These are phyloP conservation scores for Climacium dendroides DNA, from an alignment of 225 moss, liverwort and hornwort genomes.

Conservation along the genomic window DNA sequence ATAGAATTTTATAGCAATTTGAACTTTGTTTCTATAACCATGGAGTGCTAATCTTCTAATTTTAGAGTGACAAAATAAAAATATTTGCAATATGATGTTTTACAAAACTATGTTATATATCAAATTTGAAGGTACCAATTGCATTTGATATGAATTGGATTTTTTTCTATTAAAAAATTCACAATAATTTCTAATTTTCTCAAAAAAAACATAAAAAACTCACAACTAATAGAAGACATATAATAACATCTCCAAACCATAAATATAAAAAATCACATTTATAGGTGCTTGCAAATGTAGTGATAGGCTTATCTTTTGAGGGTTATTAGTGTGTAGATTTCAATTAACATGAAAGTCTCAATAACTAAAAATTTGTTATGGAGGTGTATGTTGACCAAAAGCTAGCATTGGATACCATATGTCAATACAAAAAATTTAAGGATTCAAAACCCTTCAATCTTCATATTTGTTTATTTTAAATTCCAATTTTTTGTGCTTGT, in stretches of 20 bases:
- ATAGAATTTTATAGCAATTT: not conserved
- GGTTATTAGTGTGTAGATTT: not conserved
- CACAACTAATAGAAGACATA: no score
- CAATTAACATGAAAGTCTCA: rapidly evolving
- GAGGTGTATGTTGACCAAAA: no score
- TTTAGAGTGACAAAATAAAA: no score
- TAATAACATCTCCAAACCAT: no score
- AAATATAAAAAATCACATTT: not conserved
- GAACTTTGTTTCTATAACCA: not conserved
- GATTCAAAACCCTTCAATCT: not conserved
- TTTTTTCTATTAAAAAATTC: not conserved
- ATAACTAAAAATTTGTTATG: rapidly evolving
- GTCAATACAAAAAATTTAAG: not conserved
- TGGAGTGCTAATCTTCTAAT: not conserved
- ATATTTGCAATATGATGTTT: rapidly evolving
- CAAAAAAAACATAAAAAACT: no score
- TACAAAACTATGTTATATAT: no score
- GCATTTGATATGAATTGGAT: not conserved
- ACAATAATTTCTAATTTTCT: not conserved
- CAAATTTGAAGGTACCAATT: no score
- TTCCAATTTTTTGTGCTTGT: rapidly evolving
- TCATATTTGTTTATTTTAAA: not conserved
- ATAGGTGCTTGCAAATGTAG: not conserved
- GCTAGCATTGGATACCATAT: rapidly evolving
- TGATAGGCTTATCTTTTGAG: not conserved